Percentiles rank a stretch among this genome's conserved stretches.
Evolutionary conservation across 495 filamentous ascomycete species (phyloP).

Genomic region (Friedmanniomyces simplex): DNA sequence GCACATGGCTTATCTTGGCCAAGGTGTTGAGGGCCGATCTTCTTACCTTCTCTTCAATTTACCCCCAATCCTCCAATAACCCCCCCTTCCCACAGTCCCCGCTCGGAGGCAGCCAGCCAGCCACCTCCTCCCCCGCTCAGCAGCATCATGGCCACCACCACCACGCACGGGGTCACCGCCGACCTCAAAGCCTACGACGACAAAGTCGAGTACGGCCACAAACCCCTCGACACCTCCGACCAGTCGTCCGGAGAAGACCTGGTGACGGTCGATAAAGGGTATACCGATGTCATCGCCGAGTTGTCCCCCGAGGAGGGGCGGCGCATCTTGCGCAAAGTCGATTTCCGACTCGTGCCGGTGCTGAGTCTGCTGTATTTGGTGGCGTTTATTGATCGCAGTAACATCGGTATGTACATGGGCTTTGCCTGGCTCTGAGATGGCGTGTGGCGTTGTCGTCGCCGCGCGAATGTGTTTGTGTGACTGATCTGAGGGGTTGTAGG

Average conservation of each 20-base stretch:
- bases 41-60: too few species aligned
- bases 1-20: neutral
- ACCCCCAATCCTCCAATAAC: neutral
- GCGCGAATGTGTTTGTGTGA: too few species aligned
- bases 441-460: too few species aligned
- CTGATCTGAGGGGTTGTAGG: neutral
- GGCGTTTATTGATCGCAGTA: conserved; percentile 14
- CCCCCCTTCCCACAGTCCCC: neutral
- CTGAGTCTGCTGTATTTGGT: conserved; percentile 13
- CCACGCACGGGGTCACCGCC: neutral
- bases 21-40: neutral
- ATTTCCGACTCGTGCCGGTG: conserved; percentile 15
- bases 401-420: conserved; percentile 12
- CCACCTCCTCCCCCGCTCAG: too few species aligned
- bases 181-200: neutral
- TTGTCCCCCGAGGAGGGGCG: neutral
- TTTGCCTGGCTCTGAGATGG: too few species aligned
- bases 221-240: neutral
- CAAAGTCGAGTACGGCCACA: neutral
- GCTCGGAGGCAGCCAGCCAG: neutral
- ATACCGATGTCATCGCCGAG: conserved; percentile 1
- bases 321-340: conserved; percentile 10
- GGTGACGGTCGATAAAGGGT: conserved; percentile 21
- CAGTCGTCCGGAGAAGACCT: conserved; percentile 8
- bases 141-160: neutral